Conservation (phyloP, 164 flowering plant genomes). For the Akebia trifoliata region DNA sequence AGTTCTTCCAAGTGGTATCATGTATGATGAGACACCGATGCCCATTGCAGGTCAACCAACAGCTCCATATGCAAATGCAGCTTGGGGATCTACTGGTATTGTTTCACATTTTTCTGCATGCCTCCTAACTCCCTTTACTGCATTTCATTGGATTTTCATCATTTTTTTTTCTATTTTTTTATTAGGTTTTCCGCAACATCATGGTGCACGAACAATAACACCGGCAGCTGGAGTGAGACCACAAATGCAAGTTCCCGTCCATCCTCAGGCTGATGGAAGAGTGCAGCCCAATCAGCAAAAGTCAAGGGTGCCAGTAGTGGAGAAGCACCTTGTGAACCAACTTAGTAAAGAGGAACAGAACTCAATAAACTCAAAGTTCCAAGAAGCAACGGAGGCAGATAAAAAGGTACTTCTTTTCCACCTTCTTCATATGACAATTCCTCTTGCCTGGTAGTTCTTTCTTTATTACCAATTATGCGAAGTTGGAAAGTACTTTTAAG, state of each 20-base stretch:
- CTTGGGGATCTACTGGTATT: slow-evolving; percentile 66
- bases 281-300: slow-evolving; percentile 49
- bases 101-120: slow-evolving; percentile 4
- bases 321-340: slow-evolving; percentile 79
- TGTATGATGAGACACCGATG: slow-evolving; percentile 61
- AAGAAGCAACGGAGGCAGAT: slow-evolving; percentile 76
- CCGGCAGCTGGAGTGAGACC: slow-evolving; percentile 48
- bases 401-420: slow-evolving; percentile 46
- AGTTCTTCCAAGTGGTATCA: slow-evolving; percentile 54
- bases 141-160: neutral
- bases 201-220: slow-evolving; percentile 33
- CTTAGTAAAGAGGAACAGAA: slow-evolving; percentile 82
- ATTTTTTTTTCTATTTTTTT: slow-evolving; percentile 1
- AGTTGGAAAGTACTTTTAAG: neutral
- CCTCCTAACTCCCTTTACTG: neutral
- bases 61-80: slow-evolving; percentile 45
- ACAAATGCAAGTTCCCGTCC: slow-evolving; percentile 35
- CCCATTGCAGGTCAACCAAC: slow-evolving; percentile 51
- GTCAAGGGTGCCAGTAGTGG: slow-evolving; percentile 72
- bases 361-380: slow-evolving; percentile 61
- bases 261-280: slow-evolving; percentile 32
- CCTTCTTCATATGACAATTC: neutral
- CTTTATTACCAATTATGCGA: neutral
- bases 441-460: neutral
- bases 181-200: slow-evolving; percentile 60